A percentile compares a stretch with the other conserved stretches of the same genome.
Evolutionary conservation across 2,329 filamentous ascomycete genomes (phyloP).

Genomic region (Diaporthe capsici): DNA sequence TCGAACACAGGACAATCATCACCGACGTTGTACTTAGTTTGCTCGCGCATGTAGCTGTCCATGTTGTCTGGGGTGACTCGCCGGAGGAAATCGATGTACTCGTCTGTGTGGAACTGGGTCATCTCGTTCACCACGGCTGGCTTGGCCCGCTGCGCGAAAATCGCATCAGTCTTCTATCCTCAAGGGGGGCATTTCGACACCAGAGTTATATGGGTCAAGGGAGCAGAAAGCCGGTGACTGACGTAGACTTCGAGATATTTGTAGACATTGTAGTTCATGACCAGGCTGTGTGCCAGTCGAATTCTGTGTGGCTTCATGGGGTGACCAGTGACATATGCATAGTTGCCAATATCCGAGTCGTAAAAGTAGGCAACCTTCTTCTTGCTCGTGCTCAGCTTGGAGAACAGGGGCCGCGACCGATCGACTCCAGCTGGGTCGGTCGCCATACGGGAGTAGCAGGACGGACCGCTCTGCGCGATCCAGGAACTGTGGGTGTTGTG

Average conservation of each 20-base stretch:
- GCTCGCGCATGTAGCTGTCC: conserved; percentile 92
- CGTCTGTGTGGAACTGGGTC: conserved; percentile 92
- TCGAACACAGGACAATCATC: conserved; percentile 99
- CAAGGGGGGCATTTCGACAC: conserved; percentile 48
- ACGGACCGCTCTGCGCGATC: conserved; percentile 2
- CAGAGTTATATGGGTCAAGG: conserved; percentile 59
- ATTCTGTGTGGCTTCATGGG: conserved; percentile 99
- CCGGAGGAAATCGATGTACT: conserved; percentile 95
- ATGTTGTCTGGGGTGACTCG: conserved; percentile 99
- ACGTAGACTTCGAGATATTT: conserved; percentile 97
- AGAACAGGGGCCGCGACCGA: conserved; percentile 62
- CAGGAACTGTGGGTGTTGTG: neutral
- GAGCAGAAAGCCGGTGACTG: conserved; percentile 59
- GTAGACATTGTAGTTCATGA: conserved; percentile 96
- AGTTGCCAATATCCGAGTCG: conserved; percentile 98
- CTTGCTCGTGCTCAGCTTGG: conserved; percentile 59
- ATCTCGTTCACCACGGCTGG: conserved; percentile 91
- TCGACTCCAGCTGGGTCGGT: conserved; percentile 54
- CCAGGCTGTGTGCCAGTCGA: conserved; percentile 92
- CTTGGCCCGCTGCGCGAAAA: conserved; percentile 77
- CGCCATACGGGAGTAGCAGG: conserved; percentile 39
- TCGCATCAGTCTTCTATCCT: neutral
- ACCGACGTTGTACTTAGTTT: conserved; percentile 93
- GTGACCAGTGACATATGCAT: conserved; percentile 96
- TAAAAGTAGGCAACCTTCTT: conserved; percentile 99